These are phyloP conservation scores for Arthroderma sp. DNA, from an alignment of 2,329 filamentous ascomycete species.

Conservation along the genomic window DNA sequence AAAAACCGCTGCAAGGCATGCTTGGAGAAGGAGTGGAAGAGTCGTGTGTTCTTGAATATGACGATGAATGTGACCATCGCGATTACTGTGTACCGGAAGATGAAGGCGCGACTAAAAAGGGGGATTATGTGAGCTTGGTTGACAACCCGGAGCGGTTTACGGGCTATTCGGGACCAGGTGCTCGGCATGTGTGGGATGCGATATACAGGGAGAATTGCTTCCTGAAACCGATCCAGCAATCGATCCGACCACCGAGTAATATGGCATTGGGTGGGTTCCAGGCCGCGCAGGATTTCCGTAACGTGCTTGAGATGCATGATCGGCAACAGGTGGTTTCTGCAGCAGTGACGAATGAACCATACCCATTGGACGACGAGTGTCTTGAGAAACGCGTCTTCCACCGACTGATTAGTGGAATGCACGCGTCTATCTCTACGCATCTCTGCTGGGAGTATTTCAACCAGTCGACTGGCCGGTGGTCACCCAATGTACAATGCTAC, in stretches of 20 bases:
- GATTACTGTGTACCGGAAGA: conserved; percentile 97
- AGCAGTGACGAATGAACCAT: conserved; percentile 32
- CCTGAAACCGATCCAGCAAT: conserved; percentile 32
- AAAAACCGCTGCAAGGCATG: conserved; percentile 65
- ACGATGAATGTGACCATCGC: conserved; percentile 90
- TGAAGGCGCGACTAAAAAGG: conserved; percentile 71
- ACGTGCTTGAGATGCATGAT: conserved; percentile 40
- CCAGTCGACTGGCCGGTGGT: conserved; percentile 86
- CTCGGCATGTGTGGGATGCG: conserved; percentile 87
- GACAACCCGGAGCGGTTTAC: conserved; percentile 94
- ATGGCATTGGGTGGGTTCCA: conserved; percentile 34
- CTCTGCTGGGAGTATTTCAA: conserved; percentile 94
- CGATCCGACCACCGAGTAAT: conserved; percentile 14
- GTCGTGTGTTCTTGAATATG: conserved; percentile 93
- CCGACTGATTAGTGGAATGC: conserved; percentile 90
- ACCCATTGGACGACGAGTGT: conserved; percentile 81
- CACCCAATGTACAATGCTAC: conserved; percentile 82
- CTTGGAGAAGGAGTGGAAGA: conserved; percentile 81
- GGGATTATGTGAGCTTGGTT: conserved; percentile 89
- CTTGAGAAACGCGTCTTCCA: conserved; percentile 99
- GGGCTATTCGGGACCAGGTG: conserved; percentile 73
- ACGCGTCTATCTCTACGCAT: conserved; percentile 92
- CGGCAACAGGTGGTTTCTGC: conserved; percentile 38
- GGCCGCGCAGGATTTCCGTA: conserved; percentile 48
- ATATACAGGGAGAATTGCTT: conserved; percentile 98